Conservation (phyloP, 2,329 filamentous ascomycete species). For the Pseudogymnoascus sp. region DNA sequence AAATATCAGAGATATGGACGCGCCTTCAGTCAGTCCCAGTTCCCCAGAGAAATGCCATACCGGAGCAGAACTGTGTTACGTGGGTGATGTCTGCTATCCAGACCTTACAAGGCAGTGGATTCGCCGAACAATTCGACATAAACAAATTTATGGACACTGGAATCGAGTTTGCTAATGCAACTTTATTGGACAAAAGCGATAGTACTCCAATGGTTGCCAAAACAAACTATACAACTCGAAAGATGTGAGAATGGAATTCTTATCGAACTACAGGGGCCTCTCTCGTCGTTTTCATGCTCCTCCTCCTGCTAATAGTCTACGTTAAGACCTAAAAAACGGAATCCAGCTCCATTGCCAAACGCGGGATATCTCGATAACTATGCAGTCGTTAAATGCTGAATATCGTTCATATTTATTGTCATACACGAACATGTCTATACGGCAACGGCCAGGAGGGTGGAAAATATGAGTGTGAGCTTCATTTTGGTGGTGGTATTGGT, state of each 20-base stretch:
- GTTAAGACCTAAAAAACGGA: not conserved
- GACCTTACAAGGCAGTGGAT: not conserved
- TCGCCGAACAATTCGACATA: not conserved
- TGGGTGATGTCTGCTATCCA: not conserved
- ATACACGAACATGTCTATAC: not conserved
- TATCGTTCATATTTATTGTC: not conserved
- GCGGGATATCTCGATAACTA: not conserved
- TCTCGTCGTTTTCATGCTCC: not conserved
- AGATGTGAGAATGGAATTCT: not conserved
- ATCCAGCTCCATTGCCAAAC: not conserved
- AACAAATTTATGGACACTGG: not conserved
- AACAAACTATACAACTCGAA: not conserved
- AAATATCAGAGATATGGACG: not conserved
- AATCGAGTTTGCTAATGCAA: not conserved
- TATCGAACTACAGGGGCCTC: not conserved
- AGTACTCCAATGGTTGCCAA: not conserved
- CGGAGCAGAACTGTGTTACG: not conserved
- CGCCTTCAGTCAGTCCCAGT: not conserved
- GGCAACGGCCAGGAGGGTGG: not conserved
- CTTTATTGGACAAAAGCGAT: not conserved
- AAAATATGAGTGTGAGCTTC: not conserved
- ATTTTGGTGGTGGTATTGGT: not conserved
- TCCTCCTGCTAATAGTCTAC: not conserved
- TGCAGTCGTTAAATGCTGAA: not conserved
- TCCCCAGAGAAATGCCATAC: not conserved